Conservation (phyloP, 176 grass and related monocot genomes). For the Musa itinerans region DNA sequence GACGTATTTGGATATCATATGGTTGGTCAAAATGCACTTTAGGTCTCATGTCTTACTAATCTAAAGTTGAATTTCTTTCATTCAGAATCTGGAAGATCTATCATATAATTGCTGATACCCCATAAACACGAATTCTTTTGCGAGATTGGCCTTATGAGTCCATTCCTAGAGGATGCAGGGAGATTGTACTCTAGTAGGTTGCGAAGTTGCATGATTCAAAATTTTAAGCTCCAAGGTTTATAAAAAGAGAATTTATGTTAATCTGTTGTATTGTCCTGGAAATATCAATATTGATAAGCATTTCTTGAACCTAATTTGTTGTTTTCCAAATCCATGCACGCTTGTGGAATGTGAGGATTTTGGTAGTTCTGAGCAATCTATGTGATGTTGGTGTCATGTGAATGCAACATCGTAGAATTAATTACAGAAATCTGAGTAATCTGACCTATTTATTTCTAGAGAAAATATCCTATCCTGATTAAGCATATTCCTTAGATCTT, state of each 20-base stretch:
- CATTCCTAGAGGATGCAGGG: no score
- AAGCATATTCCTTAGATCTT: neutral
- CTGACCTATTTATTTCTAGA: neutral
- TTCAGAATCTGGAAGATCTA: neutral
- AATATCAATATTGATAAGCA: neutral
- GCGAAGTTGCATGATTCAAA: neutral
- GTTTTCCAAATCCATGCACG: neutral
- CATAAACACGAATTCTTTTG: no score
- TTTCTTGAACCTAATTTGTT: neutral
- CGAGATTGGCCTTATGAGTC: neutral
- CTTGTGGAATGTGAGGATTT: neutral
- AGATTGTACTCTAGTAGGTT: neutral
- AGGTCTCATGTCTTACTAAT: neutral
- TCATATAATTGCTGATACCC: no score
- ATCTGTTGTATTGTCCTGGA: neutral
- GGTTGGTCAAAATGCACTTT: neutral
- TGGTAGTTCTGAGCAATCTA: neutral
- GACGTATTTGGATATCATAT: no score
- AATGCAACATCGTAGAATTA: neutral
- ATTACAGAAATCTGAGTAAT: neutral
- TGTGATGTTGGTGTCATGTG: neutral
- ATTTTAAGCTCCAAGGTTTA: neutral
- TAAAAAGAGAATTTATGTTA: neutral
- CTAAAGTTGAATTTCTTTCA: neutral
- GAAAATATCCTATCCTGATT: neutral